Evolutionary conservation across 2,329 filamentous ascomycete species (phyloP).

Genomic region (Neonectria hederae): DNA sequence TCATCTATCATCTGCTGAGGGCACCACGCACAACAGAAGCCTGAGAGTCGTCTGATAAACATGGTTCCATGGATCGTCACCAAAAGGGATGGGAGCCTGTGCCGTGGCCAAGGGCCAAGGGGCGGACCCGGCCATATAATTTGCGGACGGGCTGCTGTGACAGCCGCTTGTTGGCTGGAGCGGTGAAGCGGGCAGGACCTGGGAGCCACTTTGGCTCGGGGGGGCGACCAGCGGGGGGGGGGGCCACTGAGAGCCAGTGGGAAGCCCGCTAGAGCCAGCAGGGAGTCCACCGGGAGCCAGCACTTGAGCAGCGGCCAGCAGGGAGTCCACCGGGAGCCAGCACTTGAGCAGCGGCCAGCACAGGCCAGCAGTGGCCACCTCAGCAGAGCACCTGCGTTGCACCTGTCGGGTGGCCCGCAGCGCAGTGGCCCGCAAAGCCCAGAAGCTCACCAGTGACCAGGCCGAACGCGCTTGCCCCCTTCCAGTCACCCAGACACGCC

Average conservation of each 20-base stretch:
- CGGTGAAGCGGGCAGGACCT: constrained; percentile 22
- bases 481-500: constrained; percentile 46
- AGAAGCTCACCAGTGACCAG: constrained; percentile 31
- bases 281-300: constrained; percentile 12
- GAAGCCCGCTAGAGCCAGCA: constrained; percentile 7
- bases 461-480: constrained; percentile 49
- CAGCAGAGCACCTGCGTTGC: not conserved
- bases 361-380: not conserved
- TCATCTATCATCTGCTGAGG: not conserved
- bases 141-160: constrained; percentile 19
- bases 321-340: constrained; percentile 8
- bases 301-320: constrained; percentile 9
- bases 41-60: constrained; percentile 40
- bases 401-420: constrained; percentile 25
- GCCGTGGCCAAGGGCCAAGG: constrained; percentile 12
- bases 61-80: constrained; percentile 40
- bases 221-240: constrained; percentile 1
- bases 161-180: constrained; percentile 26
- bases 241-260: not conserved
- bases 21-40: constrained; percentile 9
- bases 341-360: not conserved
- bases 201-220: constrained; percentile 17
- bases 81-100: constrained; percentile 12
- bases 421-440: constrained; percentile 22
- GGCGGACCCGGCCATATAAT: constrained; percentile 18